phyloP scores from a whole-genome alignment of 177 flowering plant genomes.

The Telopea speciosissima region DNA sequence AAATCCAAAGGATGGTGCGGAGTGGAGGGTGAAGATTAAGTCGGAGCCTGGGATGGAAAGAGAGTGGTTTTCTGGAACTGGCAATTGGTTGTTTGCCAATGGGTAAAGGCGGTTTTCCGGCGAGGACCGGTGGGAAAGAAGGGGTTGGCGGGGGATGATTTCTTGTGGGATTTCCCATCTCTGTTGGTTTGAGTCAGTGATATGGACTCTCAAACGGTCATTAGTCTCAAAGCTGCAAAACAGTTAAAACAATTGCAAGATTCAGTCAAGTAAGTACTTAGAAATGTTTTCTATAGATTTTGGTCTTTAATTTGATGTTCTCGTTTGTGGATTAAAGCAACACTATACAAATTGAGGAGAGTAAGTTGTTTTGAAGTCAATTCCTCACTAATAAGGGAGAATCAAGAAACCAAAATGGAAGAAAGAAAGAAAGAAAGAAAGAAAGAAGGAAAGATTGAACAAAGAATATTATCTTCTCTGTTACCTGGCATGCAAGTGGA shows the following conservation, averaged over 20 bases:
- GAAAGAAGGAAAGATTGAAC: too few relatives aligned
- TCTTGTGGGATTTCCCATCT: conserved; percentile 74
- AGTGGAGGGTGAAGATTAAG: conserved; percentile 35
- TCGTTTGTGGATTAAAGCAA: too few relatives aligned
- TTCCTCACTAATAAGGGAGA: too few relatives aligned
- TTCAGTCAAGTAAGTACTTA: background rate
- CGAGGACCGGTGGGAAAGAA: conserved; percentile 3
- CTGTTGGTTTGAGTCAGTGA: conserved; percentile 45
- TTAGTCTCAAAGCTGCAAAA: conserved; percentile 51
- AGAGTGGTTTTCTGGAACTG: conserved; percentile 4
- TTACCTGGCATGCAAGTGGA: conserved; percentile 32
- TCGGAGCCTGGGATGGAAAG: conserved; percentile 40
- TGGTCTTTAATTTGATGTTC: too few relatives aligned
- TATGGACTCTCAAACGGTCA: conserved; percentile 44
- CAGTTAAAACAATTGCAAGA: background rate
- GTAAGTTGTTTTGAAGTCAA: too few relatives aligned
- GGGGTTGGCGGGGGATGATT: conserved; percentile 33
- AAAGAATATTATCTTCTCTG: too few relatives aligned
- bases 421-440: too few relatives aligned
- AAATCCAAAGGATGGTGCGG: conserved; percentile 42
- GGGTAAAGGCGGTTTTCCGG: conserved; percentile 7
- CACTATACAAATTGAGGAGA: too few relatives aligned
- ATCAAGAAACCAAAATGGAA: too few relatives aligned
- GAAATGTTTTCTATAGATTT: too few relatives aligned
- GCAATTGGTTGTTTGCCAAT: background rate